Evolutionary conservation across 768 basidiomycete genomes (phyloP).

Genomic region (Arthromyces matolae): DNA sequence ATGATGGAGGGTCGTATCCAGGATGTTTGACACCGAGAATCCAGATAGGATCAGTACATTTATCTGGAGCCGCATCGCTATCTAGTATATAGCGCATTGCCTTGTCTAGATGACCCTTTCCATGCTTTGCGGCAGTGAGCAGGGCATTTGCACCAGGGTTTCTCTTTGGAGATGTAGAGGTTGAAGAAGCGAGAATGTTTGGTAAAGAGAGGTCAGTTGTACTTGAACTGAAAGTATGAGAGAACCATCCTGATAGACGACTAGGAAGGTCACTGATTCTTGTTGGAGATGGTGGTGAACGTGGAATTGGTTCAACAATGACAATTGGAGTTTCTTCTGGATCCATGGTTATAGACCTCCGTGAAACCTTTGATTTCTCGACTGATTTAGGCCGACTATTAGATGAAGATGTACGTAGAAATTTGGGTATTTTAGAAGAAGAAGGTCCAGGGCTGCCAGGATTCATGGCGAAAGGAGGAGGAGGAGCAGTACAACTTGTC

Average conservation of each 20-base stretch:
- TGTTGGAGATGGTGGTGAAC: constrained; percentile 33
- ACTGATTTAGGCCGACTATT: constrained; percentile 52
- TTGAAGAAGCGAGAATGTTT: constrained; percentile 38
- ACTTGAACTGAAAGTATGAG: constrained; percentile 71
- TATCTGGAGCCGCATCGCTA: constrained; percentile 82
- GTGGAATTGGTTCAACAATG: constrained; percentile 63
- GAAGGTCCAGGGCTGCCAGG: not conserved
- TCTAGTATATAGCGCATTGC: constrained; percentile 90
- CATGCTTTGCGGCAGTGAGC: constrained; percentile 66
- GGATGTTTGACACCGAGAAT: constrained; percentile 51
- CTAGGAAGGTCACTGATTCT: constrained; percentile 69
- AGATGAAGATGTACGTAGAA: constrained; percentile 54
- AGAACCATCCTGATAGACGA: constrained; percentile 77
- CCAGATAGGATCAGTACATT: constrained; percentile 83
- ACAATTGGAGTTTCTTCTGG: constrained; percentile 39
- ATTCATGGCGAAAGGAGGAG: too few species aligned
- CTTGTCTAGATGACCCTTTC: constrained; percentile 75
- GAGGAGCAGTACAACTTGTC: too few species aligned
- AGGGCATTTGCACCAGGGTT: constrained; percentile 38
- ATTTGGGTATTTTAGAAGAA: constrained; percentile 59
- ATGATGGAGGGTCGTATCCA: constrained; percentile 41
- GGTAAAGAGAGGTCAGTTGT: constrained; percentile 71
- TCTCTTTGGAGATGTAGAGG: constrained; percentile 22
- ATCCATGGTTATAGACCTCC: constrained; percentile 22
- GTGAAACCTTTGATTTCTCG: constrained; percentile 32